Base-by-base conservation (phyloP, 73 alveolate species). In the Halteria grandinella region DNA sequence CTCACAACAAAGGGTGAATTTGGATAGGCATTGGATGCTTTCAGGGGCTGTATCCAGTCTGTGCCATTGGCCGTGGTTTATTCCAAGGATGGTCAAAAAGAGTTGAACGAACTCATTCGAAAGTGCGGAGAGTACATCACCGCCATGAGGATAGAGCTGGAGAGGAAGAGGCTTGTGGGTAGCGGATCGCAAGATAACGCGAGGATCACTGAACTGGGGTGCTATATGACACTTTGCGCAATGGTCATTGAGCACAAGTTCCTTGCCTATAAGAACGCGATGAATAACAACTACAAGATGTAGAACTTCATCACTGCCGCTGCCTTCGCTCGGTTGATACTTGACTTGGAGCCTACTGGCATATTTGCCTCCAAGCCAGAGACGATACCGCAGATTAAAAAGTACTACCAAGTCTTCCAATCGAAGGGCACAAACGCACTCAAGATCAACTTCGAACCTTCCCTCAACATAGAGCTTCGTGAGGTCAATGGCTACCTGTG, bases 291-390 rank as follows among this genome's bases (percentile, higher is more conserved):
- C 28, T 82, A 82, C 49, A 82, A 82, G 59, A 37, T 40, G 10
- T 44, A 82, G 79, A 82, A 82, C 66, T 74, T 69, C 66, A 72
- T 82, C 40, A 52, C 83, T 0, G 91, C 91, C 11, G 91, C 86
- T 31, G 64, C 36, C 43, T 82, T 82, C 55, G 76, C 85, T 18
- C 27, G 74, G 37, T 43, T 21, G 29, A 60, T 82, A 17, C 40
- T 82, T 11, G 85, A 82, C 7, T 48, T 82, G 0, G 91, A 82
- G 33, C 36, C 58, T 0, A 79, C 71, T n/a, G 88, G 88, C 76
- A 69, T 80, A 18, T 71, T 82, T 28, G 66, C 62, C 17, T 23
- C 49, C 41, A 82, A 82, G 40, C 91, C 91, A 20, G 91, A 82
- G 47, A 25, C 37, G 10, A 37, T 66, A 1, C 58, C 82, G 5